Base-by-base conservation (phyloP, 2,329 filamentous ascomycete species). In the Ceratocystis harringtonii region DNA sequence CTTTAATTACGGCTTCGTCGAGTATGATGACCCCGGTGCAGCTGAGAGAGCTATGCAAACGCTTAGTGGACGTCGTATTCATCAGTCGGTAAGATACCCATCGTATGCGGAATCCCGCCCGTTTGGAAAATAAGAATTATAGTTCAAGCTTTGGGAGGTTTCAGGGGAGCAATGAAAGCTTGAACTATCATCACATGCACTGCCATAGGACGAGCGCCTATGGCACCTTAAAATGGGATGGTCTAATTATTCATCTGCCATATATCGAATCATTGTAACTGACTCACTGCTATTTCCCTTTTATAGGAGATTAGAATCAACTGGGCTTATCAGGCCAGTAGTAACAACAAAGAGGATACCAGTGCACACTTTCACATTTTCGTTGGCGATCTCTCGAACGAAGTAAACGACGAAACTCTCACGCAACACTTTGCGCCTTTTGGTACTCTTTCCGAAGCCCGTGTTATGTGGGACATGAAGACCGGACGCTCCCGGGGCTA, bases 401-500 rank as follows among this genome's bases (percentile, higher is more conserved):
- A 99, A 76, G 94, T 99, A 75, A 99, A 99, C 72, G 94, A 99
- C 71, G 94, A 99, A 73, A 85, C 96, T 63, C 82, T 99, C 25
- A 80, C 88, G 17, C 92, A 96, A 76, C 94, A 94, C 12, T 99
- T 99, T 77, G 95, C 90, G 61, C 90, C 90, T 57, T 99, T 97
- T 75, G 94, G 94, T 50, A 90, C 86, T 12, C 92, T 99, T 61
- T 99, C 94, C 2, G 94, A 99, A 77, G 94, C 94, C 68, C 91
- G 94, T 72, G 94, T 99, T 69, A 99, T 99, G 94, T 99, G 94
- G 94, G 94, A 99, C 76, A 99, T 99, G 94, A 99, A 99, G 83
- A 99, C 94, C 44, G 94, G 94, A 70, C 87, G 94, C 69, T 97
- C 94, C 70, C 89, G 94, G 74, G 94, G 94, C 68, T 99, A 99